phyloP scores from a whole-genome alignment of 2,329 filamentous ascomycete genomes.

The Tolypocladium tundrense region DNA sequence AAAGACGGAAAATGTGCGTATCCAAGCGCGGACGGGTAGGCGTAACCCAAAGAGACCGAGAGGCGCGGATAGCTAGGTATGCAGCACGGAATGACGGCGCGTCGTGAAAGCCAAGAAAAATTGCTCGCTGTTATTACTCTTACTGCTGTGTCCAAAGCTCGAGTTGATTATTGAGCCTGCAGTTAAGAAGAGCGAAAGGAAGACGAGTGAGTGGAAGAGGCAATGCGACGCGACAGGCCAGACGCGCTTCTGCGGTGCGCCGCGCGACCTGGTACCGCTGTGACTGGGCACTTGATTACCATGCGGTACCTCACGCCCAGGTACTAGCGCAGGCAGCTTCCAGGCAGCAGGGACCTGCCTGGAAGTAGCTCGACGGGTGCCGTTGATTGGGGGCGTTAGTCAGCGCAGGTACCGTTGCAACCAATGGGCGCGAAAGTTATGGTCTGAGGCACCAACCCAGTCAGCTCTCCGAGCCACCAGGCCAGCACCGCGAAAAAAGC shows the following conservation, averaged over 20 bases:
- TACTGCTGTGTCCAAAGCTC: background rate
- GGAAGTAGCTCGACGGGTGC: constrained; percentile 7
- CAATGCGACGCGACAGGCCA: constrained; percentile 5
- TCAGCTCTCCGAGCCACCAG: constrained; percentile 5
- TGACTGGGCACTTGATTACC: too few relatives aligned
- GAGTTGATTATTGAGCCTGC: background rate
- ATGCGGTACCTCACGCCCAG: constrained; percentile 10
- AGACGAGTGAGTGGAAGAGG: background rate
- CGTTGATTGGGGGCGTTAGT: constrained; percentile 20
- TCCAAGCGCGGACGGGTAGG: background rate
- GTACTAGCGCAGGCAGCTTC: constrained; percentile 13
- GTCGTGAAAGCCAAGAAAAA: background rate
- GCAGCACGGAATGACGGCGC: background rate
- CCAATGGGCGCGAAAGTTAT: constrained; percentile 20
- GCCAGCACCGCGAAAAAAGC: constrained; percentile 18
- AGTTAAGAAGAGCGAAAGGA: background rate
- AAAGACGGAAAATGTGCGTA: background rate
- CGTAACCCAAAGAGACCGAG: background rate
- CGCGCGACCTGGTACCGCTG: background rate
- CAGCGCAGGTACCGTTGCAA: constrained; percentile 6
- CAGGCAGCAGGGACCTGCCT: constrained; percentile 20
- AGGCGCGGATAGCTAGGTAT: background rate
- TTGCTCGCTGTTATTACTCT: background rate
- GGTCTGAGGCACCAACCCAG: constrained; percentile 25
- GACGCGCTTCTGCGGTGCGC: constrained; percentile 2